Evolutionary conservation across 2,329 filamentous ascomycete genomes (phyloP).

Genomic region (Alternaria sp.): DNA sequence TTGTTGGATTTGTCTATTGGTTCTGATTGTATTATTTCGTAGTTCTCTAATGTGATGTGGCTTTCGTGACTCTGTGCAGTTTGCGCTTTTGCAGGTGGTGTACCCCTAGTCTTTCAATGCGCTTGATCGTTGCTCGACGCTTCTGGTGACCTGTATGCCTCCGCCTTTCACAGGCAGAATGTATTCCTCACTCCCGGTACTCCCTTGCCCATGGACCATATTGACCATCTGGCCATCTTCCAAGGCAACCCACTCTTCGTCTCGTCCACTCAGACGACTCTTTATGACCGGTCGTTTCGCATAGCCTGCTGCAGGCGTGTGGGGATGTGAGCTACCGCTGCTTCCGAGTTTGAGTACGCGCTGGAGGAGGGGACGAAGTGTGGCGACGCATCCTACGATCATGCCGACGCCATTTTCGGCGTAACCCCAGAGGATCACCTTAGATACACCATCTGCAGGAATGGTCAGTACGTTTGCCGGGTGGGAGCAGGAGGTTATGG

Average conservation of each 20-base stretch:
- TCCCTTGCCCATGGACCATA: conserved; percentile 5
- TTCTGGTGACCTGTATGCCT: conserved; percentile 8
- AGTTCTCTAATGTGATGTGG: background rate
- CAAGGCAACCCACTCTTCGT: conserved; percentile 11
- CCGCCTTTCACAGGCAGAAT: conserved; percentile 2
- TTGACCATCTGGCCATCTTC: conserved; percentile 8
- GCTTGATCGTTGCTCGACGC: conserved; percentile 7
- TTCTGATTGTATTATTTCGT: background rate
- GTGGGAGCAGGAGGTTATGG: background rate
- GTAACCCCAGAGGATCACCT: conserved; percentile 12
- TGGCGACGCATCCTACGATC: conserved; percentile 13
- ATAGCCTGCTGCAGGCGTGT: conserved; percentile 4
- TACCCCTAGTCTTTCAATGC: background rate
- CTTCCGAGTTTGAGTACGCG: conserved; percentile 12
- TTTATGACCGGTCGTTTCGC: conserved; percentile 8
- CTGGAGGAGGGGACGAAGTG: conserved; percentile 10
- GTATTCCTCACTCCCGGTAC: conserved; percentile 4
- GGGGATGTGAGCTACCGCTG: conserved; percentile 1
- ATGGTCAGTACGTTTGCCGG: background rate
- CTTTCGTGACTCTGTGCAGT: background rate
- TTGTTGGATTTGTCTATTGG: background rate
- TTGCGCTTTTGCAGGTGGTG: background rate
- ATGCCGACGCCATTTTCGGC: conserved; percentile 11
- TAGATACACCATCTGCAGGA: conserved; percentile 4
- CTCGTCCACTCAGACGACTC: conserved; percentile 8